Base-by-base conservation (phyloP, 2,329 filamentous ascomycete genomes). In the Calonectria pauciramosa region DNA sequence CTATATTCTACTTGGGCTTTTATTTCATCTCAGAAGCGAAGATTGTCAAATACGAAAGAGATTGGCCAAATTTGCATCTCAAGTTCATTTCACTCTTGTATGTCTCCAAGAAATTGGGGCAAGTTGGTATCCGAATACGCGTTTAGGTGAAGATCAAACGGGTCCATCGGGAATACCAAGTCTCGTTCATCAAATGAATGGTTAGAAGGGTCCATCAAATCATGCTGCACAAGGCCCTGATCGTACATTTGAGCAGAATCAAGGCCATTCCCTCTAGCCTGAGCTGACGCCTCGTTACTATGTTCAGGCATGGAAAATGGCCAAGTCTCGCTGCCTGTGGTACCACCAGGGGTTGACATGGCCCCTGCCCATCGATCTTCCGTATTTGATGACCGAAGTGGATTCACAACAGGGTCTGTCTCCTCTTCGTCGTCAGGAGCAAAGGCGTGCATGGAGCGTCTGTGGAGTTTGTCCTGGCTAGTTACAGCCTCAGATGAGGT, bases 381-480 rank as follows among this genome's bases (percentile, higher is more conserved):
- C 1, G 20, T 11, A 3, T 11, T 34, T 0, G 63, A 51, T 0
- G 63, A 51, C 3, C 72, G 71, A 3, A 59, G 60, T 1, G 71
- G 76, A 18, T 71, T 32, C 1, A 78, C 2, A 0, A 70, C 70
- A 0, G 78, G 75, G 0, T 77, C 77, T 4, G 59, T 16, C 3
- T 77, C 72, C 2, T 80, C 77, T 10, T 78, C 72, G 9, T 77
- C 77, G 0, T 74, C 71, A 4, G 77, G 74, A 0, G 76, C 77
- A 28, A 67, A 78, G 0, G 72, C 78, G 49, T 79, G 64, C 30
- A 78, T 80, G 1, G 78, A 80, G 8, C 78, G 74, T 1, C 78
- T 76, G 14, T 80, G 78, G 0, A 80, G 26, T 0, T 74, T 80
- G 2, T 75, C 71, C 0, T 77, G 78, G 0, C 64, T 10, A 0